Base-by-base conservation (phyloP, 176 grass and related monocot species). In the Ampelocalamus luodianensis region DNA sequence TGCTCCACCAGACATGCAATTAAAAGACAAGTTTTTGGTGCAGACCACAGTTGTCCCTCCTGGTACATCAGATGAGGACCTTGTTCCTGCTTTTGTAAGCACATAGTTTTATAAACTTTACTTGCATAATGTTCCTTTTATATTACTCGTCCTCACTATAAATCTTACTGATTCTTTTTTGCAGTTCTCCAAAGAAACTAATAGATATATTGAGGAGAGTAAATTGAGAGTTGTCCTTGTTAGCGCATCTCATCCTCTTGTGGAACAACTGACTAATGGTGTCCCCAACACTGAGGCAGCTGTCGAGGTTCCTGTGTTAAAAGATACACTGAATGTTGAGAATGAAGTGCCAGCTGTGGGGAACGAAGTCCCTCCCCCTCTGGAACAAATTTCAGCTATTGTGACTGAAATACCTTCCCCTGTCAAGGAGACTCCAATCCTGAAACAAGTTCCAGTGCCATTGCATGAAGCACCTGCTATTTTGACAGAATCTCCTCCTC, bases 1-100 rank as follows among this genome's bases (percentile, higher is more conserved):
- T 49, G 91, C 86, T 86, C 96, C 96, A 56, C 92, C 88, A 81
- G 96, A 96, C 68, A 94, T 99, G 93, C 96, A 99, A 91, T 92
- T 96, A 74, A 99, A 96, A 86, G 96, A 99, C 83, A 99, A 99
- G 78, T 99, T 99, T 86, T 88, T 99, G 81, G 90, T 99, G 59
- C 96, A 99, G 84, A 85, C 82, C 32, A 99, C 96, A 64, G 81
- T 82, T 88, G 93, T 99, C 71, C 93, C 91, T 71, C 89, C 85
- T 86, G 93, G 93, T 85, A 94, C 91, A 87, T 83, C 88, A 71
- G 93, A 99, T 29, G 93, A 90, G 77, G 93, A 94, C 22, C 88
- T 96, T 2, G 16, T 91, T 72, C 91, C 96, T 86, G 87, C 90
- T 51, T 96, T 92, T 96, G 96, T 99, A 91, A 99, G 96, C 40